phyloP scores from a whole-genome alignment of 2,329 filamentous ascomycete genomes.

The Diaporthe humulicola region DNA sequence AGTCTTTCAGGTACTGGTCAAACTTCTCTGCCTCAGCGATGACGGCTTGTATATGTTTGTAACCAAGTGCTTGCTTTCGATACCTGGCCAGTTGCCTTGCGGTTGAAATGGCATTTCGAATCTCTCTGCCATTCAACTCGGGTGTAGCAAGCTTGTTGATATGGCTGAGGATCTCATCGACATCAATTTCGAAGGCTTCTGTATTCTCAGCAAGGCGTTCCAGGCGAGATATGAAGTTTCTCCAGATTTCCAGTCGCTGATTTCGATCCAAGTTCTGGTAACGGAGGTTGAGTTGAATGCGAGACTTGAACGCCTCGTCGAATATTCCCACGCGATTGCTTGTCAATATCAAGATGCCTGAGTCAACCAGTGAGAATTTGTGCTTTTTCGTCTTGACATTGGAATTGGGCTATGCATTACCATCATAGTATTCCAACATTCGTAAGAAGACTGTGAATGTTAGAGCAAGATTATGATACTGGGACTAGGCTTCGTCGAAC shows the following conservation, averaged over 20 bases:
- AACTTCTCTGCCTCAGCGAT: not conserved
- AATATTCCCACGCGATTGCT: slow-evolving; percentile 7
- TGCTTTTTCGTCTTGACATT: not conserved
- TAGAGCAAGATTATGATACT: not conserved
- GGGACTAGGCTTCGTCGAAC: not conserved
- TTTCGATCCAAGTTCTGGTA: not conserved
- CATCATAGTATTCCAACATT: not conserved
- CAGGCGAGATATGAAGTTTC: not conserved
- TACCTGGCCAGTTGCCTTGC: not conserved
- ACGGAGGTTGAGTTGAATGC: not conserved
- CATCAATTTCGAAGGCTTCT: not conserved
- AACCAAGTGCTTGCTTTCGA: not conserved
- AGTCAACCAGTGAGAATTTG: not conserved
- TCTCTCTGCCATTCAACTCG: not conserved
- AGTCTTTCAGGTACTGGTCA: not conserved
- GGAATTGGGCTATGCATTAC: not conserved
- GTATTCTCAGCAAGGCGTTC: not conserved
- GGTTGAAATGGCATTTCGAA: not conserved
- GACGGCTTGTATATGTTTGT: not conserved
- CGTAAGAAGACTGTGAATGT: not conserved
- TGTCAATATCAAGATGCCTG: not conserved
- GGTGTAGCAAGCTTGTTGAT: not conserved
- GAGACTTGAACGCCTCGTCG: not conserved
- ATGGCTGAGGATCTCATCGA: not conserved
- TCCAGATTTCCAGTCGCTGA: not conserved